Evolutionary conservation across 2,329 filamentous ascomycete genomes (phyloP).

Genomic region (Didymella glomerata): DNA sequence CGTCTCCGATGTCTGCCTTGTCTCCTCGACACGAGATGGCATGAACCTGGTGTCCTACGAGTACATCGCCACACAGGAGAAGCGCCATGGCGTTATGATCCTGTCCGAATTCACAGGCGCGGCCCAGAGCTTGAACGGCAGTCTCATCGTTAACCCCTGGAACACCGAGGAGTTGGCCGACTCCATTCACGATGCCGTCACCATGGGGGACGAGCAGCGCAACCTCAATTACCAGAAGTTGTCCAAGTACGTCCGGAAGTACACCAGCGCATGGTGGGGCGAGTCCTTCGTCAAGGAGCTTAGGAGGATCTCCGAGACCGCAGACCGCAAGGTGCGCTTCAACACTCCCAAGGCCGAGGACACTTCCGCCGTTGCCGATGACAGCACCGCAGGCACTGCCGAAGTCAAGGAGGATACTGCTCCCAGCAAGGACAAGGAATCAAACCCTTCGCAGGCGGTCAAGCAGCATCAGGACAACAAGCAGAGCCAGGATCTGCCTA

Average conservation of each 20-base stretch:
- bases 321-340: conserved; percentile 58
- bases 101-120: conserved; percentile 97
- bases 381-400: background rate
- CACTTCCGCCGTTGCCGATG: conserved; percentile 2
- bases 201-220: conserved; percentile 90
- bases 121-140: conserved; percentile 91
- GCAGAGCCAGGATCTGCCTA: conserved; percentile 18
- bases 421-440: conserved; percentile 27
- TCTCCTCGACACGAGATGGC: conserved; percentile 94
- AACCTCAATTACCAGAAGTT: conserved; percentile 89
- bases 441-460: conserved; percentile 22
- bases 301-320: conserved; percentile 64
- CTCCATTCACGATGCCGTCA: conserved; percentile 94
- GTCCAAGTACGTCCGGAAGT: conserved; percentile 95
- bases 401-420: background rate
- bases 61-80: conserved; percentile 92
- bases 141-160: conserved; percentile 96
- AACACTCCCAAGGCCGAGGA: conserved; percentile 21
- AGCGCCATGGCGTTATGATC: conserved; percentile 91
- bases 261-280: conserved; percentile 96
- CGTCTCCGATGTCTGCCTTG: conserved; percentile 89
- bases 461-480: conserved; percentile 19
- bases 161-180: conserved; percentile 95
- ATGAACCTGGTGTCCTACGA: conserved; percentile 99
- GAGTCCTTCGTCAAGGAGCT: conserved; percentile 90